Percentiles rank a stretch among this genome's conserved stretches.
Conservation (phyloP, 805 yeast genomes). For the Lipomyces lipofer region DNA sequence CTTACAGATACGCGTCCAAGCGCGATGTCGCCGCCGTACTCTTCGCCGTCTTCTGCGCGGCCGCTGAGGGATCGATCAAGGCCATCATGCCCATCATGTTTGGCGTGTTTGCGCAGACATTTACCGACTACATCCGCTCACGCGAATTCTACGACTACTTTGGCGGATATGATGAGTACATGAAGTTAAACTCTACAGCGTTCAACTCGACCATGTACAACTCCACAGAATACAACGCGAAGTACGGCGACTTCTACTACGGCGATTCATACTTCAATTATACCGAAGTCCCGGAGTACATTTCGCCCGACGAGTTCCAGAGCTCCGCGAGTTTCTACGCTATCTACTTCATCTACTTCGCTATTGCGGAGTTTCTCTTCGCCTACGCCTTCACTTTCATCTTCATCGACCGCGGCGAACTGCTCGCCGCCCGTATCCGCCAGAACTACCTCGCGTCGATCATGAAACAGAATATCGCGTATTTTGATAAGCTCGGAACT, state of each 20-base stretch:
- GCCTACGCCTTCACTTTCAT: conserved; percentile 40
- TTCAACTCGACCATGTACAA: conserved; percentile 12
- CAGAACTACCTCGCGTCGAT: conserved; percentile 32
- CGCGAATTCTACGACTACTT: conserved; percentile 13
- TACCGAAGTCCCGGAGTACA: conserved; percentile 13
- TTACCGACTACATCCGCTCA: conserved; percentile 36
- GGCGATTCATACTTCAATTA: not conserved
- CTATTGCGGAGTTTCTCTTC: conserved; percentile 37
- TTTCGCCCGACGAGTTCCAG: conserved; percentile 39
- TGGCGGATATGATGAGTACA: conserved; percentile 1
- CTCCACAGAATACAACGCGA: not conserved
- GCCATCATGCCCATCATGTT: conserved; percentile 41
- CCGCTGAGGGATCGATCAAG: conserved; percentile 43
- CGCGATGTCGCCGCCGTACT: conserved; percentile 35
- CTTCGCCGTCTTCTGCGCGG: conserved; percentile 39
- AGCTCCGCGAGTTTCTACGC: conserved; percentile 40
- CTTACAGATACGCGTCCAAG: conserved; percentile 41
- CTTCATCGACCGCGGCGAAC: conserved; percentile 45
- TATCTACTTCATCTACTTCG: conserved; percentile 45
- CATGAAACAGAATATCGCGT: conserved; percentile 36
- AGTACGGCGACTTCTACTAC: conserved; percentile 1
- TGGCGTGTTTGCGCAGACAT: conserved; percentile 43
- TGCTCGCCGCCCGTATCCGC: conserved; percentile 40
- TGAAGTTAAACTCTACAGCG: conserved; percentile 2
- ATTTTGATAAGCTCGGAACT: conserved; percentile 35